Evolutionary conservation across 352 stramenopile genomes (phyloP), one percentile per base, ranked within the genome.

Genomic region (Peronosclerospora sorghi): DNA sequence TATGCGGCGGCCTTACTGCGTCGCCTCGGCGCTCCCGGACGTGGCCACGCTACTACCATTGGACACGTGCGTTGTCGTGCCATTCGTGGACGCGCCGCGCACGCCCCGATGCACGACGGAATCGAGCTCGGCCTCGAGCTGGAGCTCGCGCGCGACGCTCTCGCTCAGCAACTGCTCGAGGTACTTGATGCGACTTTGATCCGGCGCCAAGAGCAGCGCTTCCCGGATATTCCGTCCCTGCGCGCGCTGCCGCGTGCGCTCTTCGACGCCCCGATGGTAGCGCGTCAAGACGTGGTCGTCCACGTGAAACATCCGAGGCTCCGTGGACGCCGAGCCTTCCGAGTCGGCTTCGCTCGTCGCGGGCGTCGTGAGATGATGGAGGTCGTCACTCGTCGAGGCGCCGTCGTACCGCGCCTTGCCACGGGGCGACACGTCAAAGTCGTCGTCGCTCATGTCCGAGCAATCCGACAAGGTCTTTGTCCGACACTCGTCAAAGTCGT

Each of bases 181-280:
- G 42, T 89, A 93, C 65, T 89, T 89, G 57, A 93, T 87, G 24
- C 77, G 80, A 42, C 66, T 87, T 54, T 87, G 72, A 41, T 89
- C 77, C 0, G 79, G 76, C 4, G 74, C 74, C 50, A 84, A 68
- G 35, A 75, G 57, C 32, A 92, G 60, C 8, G 76, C 71, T 28
- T 92, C 79, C 14, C 79, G 76, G 36, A 89, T 80, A 48, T 76
- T 88, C 6, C 75, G 74, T 2, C 67, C 77, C 48, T 89, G 79
- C 2, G 73, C 68, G 10, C 80, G 80, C 48, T 92, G 77, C 1
- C 77, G 72, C 9, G 74, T 87, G 19, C 80, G 80, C 35, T 88
- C 74, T 17, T 88, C 74, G 1, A 65, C 74, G 13, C 72, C 68
- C 8, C 56, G 62, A 4, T 72, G 61, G 50, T 87, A 86, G 19